These are phyloP conservation scores for Penicillium crystallinum DNA, from an alignment of 495 filamentous ascomycete genomes.

Conservation along the genomic window DNA sequence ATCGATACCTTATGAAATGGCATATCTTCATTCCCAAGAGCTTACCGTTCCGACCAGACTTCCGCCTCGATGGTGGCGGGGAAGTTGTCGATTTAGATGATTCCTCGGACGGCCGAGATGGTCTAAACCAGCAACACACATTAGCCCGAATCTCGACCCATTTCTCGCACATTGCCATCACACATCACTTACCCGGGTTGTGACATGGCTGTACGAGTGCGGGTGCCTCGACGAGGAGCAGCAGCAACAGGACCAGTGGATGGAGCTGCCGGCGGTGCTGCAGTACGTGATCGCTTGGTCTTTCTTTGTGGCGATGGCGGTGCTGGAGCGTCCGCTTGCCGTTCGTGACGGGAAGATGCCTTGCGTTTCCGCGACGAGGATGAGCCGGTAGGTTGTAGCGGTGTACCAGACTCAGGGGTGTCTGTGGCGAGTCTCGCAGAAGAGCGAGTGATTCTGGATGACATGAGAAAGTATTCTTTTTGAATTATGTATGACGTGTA, in stretches of 20 bases:
- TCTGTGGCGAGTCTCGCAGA: constrained; percentile 72
- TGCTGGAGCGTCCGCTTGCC: constrained; percentile 31
- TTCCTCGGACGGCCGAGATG: constrained; percentile 41
- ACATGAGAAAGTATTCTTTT: constrained; percentile 59
- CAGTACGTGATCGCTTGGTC: constrained; percentile 40
- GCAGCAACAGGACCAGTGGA: constrained; percentile 35
- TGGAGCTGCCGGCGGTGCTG: constrained; percentile 40
- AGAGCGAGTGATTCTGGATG: constrained; percentile 76
- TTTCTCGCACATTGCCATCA: not conserved
- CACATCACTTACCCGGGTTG: constrained; percentile 63
- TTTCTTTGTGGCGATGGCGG: constrained; percentile 40
- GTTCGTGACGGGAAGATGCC: constrained; percentile 40
- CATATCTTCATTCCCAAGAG: not conserved
- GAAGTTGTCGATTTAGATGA: constrained; percentile 32
- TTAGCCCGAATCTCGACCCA: not conserved
- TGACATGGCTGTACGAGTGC: constrained; percentile 72
- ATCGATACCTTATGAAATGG: not conserved
- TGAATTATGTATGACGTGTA: constrained; percentile 2
- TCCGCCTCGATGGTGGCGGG: constrained; percentile 57
- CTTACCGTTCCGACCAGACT: constrained; percentile 55
- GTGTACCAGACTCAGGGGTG: constrained; percentile 35
- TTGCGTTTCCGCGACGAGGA: constrained; percentile 54
- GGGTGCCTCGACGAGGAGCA: constrained; percentile 53
- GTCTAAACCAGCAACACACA: constrained; percentile 22
- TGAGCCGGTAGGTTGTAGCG: constrained; percentile 34